Conservation (phyloP, 352 stramenopile species). For the Phytophthora sojae region DNA sequence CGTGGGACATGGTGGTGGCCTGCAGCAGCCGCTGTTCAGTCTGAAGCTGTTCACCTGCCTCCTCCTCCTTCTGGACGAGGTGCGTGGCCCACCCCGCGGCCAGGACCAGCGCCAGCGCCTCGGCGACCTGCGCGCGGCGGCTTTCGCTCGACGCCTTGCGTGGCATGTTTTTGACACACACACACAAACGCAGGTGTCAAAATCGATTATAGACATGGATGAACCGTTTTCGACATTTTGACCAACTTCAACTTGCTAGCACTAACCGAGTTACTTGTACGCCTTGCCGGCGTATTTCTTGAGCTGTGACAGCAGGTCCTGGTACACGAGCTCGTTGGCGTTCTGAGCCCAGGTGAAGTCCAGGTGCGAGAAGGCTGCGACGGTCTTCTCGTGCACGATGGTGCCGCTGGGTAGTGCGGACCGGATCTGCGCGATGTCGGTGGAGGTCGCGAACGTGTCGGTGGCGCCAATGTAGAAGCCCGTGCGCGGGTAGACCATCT, state of each 20-base stretch:
- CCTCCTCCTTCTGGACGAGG: conserved; percentile 24
- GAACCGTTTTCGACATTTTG: not conserved
- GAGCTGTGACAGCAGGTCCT: conserved; percentile 29
- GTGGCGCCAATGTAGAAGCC: conserved; percentile 42
- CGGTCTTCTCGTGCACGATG: conserved; percentile 38
- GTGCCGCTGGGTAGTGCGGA: conserved; percentile 36
- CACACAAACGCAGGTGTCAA: not conserved
- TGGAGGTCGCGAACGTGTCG: conserved; percentile 40
- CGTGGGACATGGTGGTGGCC: conserved; percentile 18
- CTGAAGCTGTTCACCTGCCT: conserved; percentile 8
- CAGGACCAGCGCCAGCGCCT: conserved; percentile 43
- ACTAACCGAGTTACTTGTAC: not conserved
- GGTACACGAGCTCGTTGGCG: conserved; percentile 36
- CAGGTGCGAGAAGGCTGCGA: conserved; percentile 48
- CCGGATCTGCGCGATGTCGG: conserved; percentile 43
- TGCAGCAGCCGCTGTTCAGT: conserved; percentile 41
- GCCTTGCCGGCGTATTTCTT: not conserved
- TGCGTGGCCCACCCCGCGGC: conserved; percentile 36
- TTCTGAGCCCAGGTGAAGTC: conserved; percentile 44
- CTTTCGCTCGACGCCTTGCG: conserved; percentile 16
- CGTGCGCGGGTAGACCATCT: conserved; percentile 40
- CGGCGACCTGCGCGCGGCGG: conserved; percentile 32
- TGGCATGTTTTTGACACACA: conserved; percentile 4
- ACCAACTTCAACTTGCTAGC: not conserved
- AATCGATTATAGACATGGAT: not conserved